Percentiles rank a stretch among this genome's conserved stretches.
Evolutionary conservation across 1,284 basidiomycete species (phyloP).

Genomic region (Pulchroboletus neoregius): DNA sequence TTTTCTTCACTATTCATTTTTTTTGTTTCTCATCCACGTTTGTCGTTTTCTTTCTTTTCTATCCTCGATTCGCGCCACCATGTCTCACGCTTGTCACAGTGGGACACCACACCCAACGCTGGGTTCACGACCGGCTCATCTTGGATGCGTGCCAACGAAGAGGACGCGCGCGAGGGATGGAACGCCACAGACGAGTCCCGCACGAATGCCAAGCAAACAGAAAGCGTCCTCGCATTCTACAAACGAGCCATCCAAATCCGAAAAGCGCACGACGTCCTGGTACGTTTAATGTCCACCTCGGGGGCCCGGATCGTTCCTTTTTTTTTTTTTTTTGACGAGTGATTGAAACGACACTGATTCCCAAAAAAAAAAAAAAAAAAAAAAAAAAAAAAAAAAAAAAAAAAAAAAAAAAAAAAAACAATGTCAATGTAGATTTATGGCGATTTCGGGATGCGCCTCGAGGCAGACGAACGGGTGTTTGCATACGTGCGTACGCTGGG

Average conservation of each 20-base stretch:
- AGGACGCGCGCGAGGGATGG: conserved; percentile 49
- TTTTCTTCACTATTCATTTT: too few species aligned
- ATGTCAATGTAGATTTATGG: conserved; percentile 61
- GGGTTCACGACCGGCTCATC: conserved; percentile 65
- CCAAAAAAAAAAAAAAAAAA: too few species aligned
- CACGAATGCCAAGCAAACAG: conserved; percentile 38
- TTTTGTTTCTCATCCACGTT: too few species aligned
- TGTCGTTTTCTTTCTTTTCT: background rate
- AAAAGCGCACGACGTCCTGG: conserved; percentile 53
- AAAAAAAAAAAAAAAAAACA: too few species aligned
- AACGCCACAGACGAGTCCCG: conserved; percentile 45
- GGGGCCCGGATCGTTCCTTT: too few species aligned
- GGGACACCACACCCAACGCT: conserved; percentile 52
- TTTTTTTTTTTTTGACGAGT: too few species aligned
- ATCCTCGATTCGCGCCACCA: background rate
- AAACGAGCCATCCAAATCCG: conserved; percentile 49
- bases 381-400: too few species aligned
- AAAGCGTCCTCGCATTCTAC: conserved; percentile 61
- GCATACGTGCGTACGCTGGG: conserved; percentile 50
- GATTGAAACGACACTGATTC: too few species aligned
- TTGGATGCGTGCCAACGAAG: conserved; percentile 78
- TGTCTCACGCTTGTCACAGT: conserved; percentile 38
- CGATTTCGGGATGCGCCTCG: conserved; percentile 47
- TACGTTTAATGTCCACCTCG: too few species aligned
- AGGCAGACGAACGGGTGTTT: conserved; percentile 49